Evolutionary conservation across 345 rosid species (phyloP).

Genomic region (Microthlaspi erraticum): DNA sequence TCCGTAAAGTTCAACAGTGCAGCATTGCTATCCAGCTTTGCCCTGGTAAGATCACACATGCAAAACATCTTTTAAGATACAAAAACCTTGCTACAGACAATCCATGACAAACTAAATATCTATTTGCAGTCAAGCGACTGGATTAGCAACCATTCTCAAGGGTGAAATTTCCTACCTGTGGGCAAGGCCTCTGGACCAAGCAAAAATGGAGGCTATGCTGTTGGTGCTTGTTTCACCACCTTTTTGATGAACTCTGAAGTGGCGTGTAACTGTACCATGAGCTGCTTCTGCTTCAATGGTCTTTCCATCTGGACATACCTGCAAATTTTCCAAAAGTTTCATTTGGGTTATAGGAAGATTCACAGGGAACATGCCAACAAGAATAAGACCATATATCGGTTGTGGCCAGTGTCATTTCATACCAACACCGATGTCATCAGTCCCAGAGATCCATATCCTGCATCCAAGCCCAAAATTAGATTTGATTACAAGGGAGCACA

Average conservation of each 20-base stretch:
- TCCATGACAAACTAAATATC: slow-evolving; percentile 4
- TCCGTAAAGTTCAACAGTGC: slow-evolving; percentile 66
- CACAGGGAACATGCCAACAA: background rate
- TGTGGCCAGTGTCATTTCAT: slow-evolving; percentile 25
- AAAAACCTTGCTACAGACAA: background rate
- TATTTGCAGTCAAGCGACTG: background rate
- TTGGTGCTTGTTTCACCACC: slow-evolving; percentile 93
- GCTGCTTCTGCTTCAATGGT: slow-evolving; percentile 92
- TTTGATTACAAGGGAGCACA: slow-evolving; percentile 5
- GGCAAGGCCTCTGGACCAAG: slow-evolving; percentile 87
- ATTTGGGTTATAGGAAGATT: background rate
- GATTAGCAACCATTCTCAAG: background rate
- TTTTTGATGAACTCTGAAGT: slow-evolving; percentile 82
- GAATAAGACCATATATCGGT: slow-evolving; percentile 14
- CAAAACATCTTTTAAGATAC: slow-evolving; percentile 3
- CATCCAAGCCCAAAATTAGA: slow-evolving; percentile 64
- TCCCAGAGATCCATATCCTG: slow-evolving; percentile 97
- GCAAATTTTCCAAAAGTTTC: slow-evolving; percentile 29
- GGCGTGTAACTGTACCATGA: slow-evolving; percentile 88
- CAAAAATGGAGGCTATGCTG: slow-evolving; percentile 88
- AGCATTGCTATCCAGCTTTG: slow-evolving; percentile 70
- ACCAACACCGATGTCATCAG: slow-evolving; percentile 98
- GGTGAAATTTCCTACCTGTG: slow-evolving; percentile 55
- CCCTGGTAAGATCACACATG: slow-evolving; percentile 54
- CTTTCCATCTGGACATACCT: slow-evolving; percentile 96